A percentile compares a stretch with the other conserved stretches of the same genome.
phyloP scores from a whole-genome alignment of 2,329 filamentous ascomycete genomes.

The Hysterium pulicare region DNA sequence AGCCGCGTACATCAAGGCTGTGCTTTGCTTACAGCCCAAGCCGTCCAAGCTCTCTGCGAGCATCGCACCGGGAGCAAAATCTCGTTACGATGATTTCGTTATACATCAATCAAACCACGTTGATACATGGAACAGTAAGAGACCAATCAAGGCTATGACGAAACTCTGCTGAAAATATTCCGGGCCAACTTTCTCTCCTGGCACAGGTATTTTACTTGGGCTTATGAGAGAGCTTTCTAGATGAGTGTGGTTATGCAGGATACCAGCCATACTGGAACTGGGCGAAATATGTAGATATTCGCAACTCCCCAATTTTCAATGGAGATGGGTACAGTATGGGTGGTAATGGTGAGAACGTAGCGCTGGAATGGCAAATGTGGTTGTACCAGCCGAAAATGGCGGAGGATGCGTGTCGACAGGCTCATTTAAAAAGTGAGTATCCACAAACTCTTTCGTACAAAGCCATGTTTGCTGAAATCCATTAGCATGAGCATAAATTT shows the following conservation, averaged over 20 bases:
- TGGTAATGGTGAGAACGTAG: slow-evolving; percentile 16
- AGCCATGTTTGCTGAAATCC: background rate
- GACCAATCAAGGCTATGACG: background rate
- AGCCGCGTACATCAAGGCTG: slow-evolving; percentile 35
- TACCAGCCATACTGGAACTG: slow-evolving; percentile 50
- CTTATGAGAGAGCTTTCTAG: slow-evolving; percentile 31
- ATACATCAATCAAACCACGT: slow-evolving; percentile 34
- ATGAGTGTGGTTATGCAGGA: slow-evolving; percentile 34
- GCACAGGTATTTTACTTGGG: slow-evolving; percentile 34
- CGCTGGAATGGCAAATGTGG: slow-evolving; percentile 6
- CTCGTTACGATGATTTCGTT: slow-evolving; percentile 38
- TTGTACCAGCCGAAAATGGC: slow-evolving; percentile 13
- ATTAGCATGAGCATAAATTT: slow-evolving; percentile 39
- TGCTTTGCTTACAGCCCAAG: slow-evolving; percentile 31
- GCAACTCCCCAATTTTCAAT: slow-evolving; percentile 17
- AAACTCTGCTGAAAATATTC: background rate
- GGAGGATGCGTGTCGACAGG: slow-evolving; percentile 22
- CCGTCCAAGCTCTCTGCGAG: slow-evolving; percentile 24
- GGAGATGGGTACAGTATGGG: slow-evolving; percentile 34
- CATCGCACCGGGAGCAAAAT: slow-evolving; percentile 27
- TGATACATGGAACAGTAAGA: slow-evolving; percentile 33
- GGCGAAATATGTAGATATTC: slow-evolving; percentile 36
- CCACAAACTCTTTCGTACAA: no score
- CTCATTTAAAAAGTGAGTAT: slow-evolving; percentile 25
- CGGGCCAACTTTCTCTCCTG: slow-evolving; percentile 15